Evolutionary conservation across 179 eudicot species (phyloP), one percentile per base, ranked within the genome.

Genomic region (Drosera spatulata): DNA sequence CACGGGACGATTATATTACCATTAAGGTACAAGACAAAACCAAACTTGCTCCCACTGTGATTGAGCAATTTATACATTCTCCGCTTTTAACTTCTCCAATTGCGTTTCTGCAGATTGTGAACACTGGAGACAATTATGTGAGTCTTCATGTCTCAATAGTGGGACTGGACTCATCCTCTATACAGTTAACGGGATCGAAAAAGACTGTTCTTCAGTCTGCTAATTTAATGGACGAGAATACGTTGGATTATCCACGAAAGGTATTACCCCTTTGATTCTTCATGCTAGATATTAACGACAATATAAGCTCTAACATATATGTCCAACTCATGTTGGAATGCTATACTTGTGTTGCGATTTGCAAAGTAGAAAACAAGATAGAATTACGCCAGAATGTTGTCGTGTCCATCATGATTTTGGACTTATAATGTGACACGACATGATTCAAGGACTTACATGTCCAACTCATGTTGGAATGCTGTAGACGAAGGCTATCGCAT

Each of bases 181-280:
- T 74, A 42, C 67, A 53, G 46, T 58, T 80, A 10, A 40, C 48
- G 1, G 88, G 88, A 2, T 76, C 82, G 53, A 77, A 49, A 57
- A 85, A 71, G 78, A 80, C 84, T 5, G 67, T 74, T 44, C 80
- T 91, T 42, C 68, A 88, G 38, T 88, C 97, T 56, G 4, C 66
- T 6, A 80, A 80, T 69, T 64, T 70, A 41, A 85, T 71, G 87
- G 95, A 85, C 73, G 97, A 85, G 74, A 90, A 90, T 67, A 79
- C 93, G 5, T 84, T 90, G 70, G 68, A 59, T 10, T 71, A 61
- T 50, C 97, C 97, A 51, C 69, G 41, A 0, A 90, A 90, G 97
- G 97, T 90, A 69, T 22, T 2, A 3, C 63, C 14, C 41, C 58
- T 7, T 55, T 12, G 38, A 2, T 55, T 55, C 43, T 38, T 12